Conservation (phyloP, 2,329 filamentous ascomycete genomes). For the Dactylellina haptotyla region DNA sequence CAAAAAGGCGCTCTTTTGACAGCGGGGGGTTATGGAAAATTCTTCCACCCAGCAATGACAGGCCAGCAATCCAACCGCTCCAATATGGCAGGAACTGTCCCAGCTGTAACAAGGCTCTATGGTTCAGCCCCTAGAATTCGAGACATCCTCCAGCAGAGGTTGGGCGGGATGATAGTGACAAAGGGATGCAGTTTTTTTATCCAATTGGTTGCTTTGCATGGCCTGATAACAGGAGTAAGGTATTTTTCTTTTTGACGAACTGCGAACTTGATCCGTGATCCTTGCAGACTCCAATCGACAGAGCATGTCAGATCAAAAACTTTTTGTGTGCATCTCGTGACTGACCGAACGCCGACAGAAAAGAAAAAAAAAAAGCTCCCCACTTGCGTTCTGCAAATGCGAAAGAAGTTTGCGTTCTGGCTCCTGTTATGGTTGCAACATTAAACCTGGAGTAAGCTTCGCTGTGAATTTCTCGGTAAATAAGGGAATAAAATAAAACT, state of each 20-base stretch:
- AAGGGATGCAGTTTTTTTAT: slow-evolving; percentile 10
- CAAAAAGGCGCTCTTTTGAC: background rate
- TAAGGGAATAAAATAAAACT: background rate
- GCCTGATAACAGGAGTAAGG: slow-evolving; percentile 32
- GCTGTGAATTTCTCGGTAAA: slow-evolving; percentile 4
- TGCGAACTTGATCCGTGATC: slow-evolving; percentile 37
- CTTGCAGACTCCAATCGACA: slow-evolving; percentile 30
- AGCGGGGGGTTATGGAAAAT: background rate
- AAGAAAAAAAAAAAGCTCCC: no score
- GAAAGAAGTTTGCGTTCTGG: slow-evolving; percentile 16
- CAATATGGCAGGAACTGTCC: slow-evolving; percentile 16
- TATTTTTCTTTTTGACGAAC: slow-evolving; percentile 29
- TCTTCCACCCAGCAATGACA: background rate
- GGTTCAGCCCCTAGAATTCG: slow-evolving; percentile 45
- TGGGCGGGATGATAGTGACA: slow-evolving; percentile 4
- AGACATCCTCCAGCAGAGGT: slow-evolving; percentile 24
- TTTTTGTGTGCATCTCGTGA: slow-evolving; percentile 29
- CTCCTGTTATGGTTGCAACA: slow-evolving; percentile 15
- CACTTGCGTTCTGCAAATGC: slow-evolving; percentile 22
- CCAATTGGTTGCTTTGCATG: slow-evolving; percentile 25
- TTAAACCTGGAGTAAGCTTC: slow-evolving; percentile 8
- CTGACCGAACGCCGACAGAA: slow-evolving; percentile 19
- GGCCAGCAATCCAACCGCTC: slow-evolving; percentile 5
- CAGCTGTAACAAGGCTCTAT: slow-evolving; percentile 27
- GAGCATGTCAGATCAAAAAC: slow-evolving; percentile 37